phyloP scores from a whole-genome alignment of 768 basidiomycete species.

The Gloeopeniophorella convolvens region DNA sequence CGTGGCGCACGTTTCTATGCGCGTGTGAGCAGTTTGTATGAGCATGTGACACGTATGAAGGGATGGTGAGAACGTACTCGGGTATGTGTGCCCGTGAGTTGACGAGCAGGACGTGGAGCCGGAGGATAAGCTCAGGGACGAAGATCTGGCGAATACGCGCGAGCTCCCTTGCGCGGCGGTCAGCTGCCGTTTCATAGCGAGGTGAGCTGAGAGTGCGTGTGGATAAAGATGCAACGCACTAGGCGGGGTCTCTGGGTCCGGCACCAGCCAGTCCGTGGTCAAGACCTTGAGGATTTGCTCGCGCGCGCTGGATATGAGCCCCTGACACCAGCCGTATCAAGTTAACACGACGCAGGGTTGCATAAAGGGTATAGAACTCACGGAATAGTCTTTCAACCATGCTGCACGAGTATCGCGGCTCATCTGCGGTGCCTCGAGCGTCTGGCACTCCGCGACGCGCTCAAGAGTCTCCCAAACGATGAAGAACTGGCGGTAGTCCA shows the following conservation, averaged over 20 bases:
- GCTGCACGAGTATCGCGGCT: slow-evolving; percentile 48
- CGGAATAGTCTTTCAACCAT: slow-evolving; percentile 65
- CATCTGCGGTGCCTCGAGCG: slow-evolving; percentile 49
- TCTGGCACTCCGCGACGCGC: slow-evolving; percentile 53
- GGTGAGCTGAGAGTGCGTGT: not conserved
- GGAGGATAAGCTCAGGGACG: slow-evolving; percentile 83
- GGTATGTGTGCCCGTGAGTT: slow-evolving; percentile 57
- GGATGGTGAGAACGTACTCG: slow-evolving; percentile 42
- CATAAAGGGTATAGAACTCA: slow-evolving; percentile 23
- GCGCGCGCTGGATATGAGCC: slow-evolving; percentile 54
- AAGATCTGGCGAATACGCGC: slow-evolving; percentile 82
- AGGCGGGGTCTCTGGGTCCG: slow-evolving; percentile 36
- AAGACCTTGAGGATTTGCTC: slow-evolving; percentile 64
- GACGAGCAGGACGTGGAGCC: slow-evolving; percentile 69
- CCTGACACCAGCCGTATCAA: slow-evolving; percentile 28
- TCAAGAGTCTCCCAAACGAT: slow-evolving; percentile 62
- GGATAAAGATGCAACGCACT: not conserved
- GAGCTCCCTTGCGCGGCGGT: slow-evolving; percentile 59
- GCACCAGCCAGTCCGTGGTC: slow-evolving; percentile 71
- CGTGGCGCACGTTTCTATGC: slow-evolving; percentile 65
- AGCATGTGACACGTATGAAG: not conserved
- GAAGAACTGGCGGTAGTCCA: slow-evolving; percentile 80
- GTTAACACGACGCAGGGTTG: not conserved
- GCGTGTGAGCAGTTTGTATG: not conserved
- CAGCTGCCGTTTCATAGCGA: slow-evolving; percentile 29